Evolutionary conservation across 805 yeast species (phyloP).

Genomic region (Brettanomyces sp.): DNA sequence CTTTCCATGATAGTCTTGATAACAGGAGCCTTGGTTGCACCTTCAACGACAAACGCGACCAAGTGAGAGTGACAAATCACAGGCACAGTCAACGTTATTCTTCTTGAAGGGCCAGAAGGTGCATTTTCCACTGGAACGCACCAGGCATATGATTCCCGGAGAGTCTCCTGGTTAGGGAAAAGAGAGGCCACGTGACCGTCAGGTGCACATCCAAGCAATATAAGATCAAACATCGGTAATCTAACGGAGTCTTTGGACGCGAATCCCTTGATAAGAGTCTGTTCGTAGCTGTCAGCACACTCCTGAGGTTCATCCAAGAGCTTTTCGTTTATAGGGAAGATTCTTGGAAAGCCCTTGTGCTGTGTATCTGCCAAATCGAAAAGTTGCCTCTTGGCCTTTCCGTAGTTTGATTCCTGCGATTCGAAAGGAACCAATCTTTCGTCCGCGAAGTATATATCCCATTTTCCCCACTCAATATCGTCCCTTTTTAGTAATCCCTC

Average conservation of each 20-base stretch:
- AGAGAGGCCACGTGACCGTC: constrained; percentile 97
- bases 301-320: constrained; percentile 76
- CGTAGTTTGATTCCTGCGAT: constrained; percentile 77
- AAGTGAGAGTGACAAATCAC: constrained; percentile 90
- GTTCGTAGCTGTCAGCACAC: constrained; percentile 90
- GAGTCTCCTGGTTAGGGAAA: constrained; percentile 83
- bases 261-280: constrained; percentile 74
- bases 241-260: constrained; percentile 96
- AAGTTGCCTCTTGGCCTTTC: constrained; percentile 75
- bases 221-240: constrained; percentile 86
- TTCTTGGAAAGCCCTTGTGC: constrained; percentile 44
- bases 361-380: constrained; percentile 57
- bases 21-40: constrained; percentile 89
- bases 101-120: constrained; percentile 76
- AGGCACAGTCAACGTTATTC: constrained; percentile 88
- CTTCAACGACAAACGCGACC: constrained; percentile 93
- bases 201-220: constrained; percentile 94
- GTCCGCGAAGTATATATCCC: constrained; percentile 96
- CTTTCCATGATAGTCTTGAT: constrained; percentile 89
- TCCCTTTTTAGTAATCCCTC: constrained; percentile 73
- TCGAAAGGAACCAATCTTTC: constrained; percentile 89
- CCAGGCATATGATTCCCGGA: constrained; percentile 91
- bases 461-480: constrained; percentile 76
- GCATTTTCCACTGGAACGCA: constrained; percentile 88
- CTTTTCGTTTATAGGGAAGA: constrained; percentile 75